Percentiles rank a stretch among this genome's conserved stretches.
These are phyloP conservation scores for Kregervanrija delftensis DNA, from an alignment of 805 yeast genomes.

Conservation along the genomic window DNA sequence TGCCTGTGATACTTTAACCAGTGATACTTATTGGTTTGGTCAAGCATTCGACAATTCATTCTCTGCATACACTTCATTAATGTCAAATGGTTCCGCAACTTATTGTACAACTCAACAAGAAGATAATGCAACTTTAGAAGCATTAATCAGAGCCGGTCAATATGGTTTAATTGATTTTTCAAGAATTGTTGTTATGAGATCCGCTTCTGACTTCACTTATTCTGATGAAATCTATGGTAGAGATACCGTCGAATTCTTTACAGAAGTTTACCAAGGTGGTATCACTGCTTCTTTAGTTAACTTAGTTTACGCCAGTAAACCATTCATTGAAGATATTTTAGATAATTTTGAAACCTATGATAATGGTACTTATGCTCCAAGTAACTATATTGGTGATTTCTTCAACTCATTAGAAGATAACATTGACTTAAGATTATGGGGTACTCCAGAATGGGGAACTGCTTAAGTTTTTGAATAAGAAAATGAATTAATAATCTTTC, in stretches of 20 bases:
- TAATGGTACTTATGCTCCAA: constrained; percentile 31
- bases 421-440: constrained; percentile 14
- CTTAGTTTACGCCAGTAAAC: constrained; percentile 46
- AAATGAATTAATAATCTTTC: too few species aligned
- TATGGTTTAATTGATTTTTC: constrained; percentile 50
- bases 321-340: constrained; percentile 47
- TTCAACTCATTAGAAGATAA: constrained; percentile 46
- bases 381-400: constrained; percentile 56
- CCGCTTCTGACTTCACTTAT: constrained; percentile 56
- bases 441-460: constrained; percentile 9
- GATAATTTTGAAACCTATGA: constrained; percentile 38
- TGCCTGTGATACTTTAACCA: constrained; percentile 53
- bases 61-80: constrained; percentile 36
- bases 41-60: constrained; percentile 43
- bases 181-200: constrained; percentile 53
- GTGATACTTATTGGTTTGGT: constrained; percentile 58
- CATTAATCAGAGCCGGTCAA: constrained; percentile 45
- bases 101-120: constrained; percentile 63
- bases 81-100: constrained; percentile 53
- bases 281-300: constrained; percentile 40
- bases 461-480: constrained; percentile 1
- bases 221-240: constrained; percentile 23
- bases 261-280: constrained; percentile 45
- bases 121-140: constrained; percentile 60
- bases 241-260: constrained; percentile 45